Evolutionary conservation across 192 early-diverging fungal genomes (phyloP).

Genomic region (Oehlia diaphana): DNA sequence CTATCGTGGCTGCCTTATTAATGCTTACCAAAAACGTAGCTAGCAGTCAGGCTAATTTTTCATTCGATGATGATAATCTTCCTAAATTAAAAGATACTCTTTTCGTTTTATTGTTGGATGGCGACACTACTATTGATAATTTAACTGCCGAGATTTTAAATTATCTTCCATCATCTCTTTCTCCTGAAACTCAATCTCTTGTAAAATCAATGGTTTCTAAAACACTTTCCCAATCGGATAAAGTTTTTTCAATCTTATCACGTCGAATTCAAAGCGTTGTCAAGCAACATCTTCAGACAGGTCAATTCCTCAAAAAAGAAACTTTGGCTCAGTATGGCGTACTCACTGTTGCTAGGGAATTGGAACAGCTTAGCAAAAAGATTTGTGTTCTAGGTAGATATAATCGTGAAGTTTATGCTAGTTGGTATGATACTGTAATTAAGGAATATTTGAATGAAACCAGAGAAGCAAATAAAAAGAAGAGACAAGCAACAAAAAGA

Average conservation of each 20-base stretch:
- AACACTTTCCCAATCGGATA: slow-evolving; percentile 43
- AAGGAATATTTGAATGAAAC: slow-evolving; percentile 13
- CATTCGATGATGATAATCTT: slow-evolving; percentile 5
- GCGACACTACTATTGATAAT: slow-evolving; percentile 33
- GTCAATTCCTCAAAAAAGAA: slow-evolving; percentile 34
- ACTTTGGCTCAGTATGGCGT: slow-evolving; percentile 39
- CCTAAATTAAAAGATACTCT: slow-evolving; percentile 28
- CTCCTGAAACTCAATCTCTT: slow-evolving; percentile 22
- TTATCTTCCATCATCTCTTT: slow-evolving; percentile 12
- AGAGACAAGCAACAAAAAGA: slow-evolving; percentile 5
- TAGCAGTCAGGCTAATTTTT: neutral
- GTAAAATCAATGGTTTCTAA: slow-evolving; percentile 49
- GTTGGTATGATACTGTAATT: slow-evolving; percentile 37
- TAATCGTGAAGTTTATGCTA: slow-evolving; percentile 42
- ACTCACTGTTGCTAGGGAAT: slow-evolving; percentile 26
- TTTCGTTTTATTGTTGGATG: slow-evolving; percentile 32
- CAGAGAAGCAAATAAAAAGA: slow-evolving; percentile 4
- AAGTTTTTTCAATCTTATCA: slow-evolving; percentile 40
- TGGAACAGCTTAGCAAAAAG: slow-evolving; percentile 33
- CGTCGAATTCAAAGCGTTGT: slow-evolving; percentile 37
- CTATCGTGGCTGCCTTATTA: slow-evolving; percentile 63
- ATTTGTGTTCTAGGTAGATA: slow-evolving; percentile 33
- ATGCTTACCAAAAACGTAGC: slow-evolving; percentile 70
- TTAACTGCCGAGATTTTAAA: slow-evolving; percentile 35
- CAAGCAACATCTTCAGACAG: slow-evolving; percentile 33